Percentiles rank a stretch among this genome's conserved stretches.
Evolutionary conservation across 2,329 filamentous ascomycete genomes (phyloP).

Genomic region (Colletotrichum theobromicola): DNA sequence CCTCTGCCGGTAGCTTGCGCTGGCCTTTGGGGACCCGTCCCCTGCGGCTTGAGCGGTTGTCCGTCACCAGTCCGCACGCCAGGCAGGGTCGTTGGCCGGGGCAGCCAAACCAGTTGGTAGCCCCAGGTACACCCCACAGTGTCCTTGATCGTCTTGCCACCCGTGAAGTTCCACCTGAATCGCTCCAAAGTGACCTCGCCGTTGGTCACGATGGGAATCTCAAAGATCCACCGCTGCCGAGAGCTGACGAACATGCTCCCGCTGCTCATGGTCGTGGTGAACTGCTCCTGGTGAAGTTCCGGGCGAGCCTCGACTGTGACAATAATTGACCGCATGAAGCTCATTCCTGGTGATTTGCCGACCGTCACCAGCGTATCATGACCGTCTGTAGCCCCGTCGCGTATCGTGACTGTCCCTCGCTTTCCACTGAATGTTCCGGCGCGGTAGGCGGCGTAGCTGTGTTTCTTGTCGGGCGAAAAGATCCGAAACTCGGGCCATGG

Average conservation of each 20-base stretch:
- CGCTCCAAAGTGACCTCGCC: not conserved
- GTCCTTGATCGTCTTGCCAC: not conserved
- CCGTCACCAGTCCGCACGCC: not conserved
- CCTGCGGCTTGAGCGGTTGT: not conserved
- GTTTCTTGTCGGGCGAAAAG: not conserved
- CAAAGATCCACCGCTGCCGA: not conserved
- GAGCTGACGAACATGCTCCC: not conserved
- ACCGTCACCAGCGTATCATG: not conserved
- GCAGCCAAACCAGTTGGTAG: not conserved
- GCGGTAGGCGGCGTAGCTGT: not conserved
- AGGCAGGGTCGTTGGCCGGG: not conserved
- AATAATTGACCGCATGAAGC: not conserved
- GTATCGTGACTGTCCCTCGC: not conserved
- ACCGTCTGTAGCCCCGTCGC: not conserved
- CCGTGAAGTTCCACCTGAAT: not conserved
- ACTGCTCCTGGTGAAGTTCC: not conserved
- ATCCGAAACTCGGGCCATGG: not conserved
- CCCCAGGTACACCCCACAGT: not conserved
- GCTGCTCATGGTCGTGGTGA: not conserved
- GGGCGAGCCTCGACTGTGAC: not conserved
- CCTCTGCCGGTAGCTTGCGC: not conserved
- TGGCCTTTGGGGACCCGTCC: not conserved
- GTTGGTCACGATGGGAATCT: not conserved
- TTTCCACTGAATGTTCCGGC: not conserved
- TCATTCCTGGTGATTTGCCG: not conserved